Base-by-base conservation (phyloP, 345 rosid genomes). In the Brassica napus region DNA sequence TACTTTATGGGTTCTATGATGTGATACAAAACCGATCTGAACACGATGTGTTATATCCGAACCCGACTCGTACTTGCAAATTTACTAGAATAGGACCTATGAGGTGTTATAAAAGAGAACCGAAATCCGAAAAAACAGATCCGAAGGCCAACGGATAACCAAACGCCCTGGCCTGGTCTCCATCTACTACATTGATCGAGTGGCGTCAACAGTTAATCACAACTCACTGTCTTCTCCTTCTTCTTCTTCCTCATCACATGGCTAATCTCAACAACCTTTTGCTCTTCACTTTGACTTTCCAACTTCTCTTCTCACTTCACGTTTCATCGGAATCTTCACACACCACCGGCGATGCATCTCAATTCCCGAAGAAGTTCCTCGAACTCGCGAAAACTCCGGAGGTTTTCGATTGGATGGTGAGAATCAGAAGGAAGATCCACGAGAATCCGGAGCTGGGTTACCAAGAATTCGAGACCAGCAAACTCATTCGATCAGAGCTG, bases 391-490 rank as follows among this genome's bases (percentile, higher is more conserved):
- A 73, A 58, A 80, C 63, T 60, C 82, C 84, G 12, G 86, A 81
- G 21, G 24, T 85, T 23, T 39, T 39, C 55, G 82, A 86, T 65
- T 84, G 81, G 87, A 85, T 88, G 89, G 81, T 83, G 39, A 58
- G 76, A 14, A 78, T 89, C 44, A 75, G 90, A 76, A 87, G 92
- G 58, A 84, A 70, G 79, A 73, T 86, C 55, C 91, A 87, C 61
- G 95, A 90, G 84, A 77, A 85, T 69, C 92, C 92, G 1, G 91
- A 89, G 68, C 89, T 89, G 4, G 88, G 86, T 14, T 91, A 75
- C 59, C 83, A 89, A 69, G 94, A 88, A 77, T 82, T 88, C 47
- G 89, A 88, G 69, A 91, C 97, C 8, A 88, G 93, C 15, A 85
- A 87, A 78, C 84, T 91, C 58, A 75, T 91, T 15, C 82, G 91